Conservation (phyloP, 2,329 filamentous ascomycete species). For the Mycosphaerella sp. region DNA sequence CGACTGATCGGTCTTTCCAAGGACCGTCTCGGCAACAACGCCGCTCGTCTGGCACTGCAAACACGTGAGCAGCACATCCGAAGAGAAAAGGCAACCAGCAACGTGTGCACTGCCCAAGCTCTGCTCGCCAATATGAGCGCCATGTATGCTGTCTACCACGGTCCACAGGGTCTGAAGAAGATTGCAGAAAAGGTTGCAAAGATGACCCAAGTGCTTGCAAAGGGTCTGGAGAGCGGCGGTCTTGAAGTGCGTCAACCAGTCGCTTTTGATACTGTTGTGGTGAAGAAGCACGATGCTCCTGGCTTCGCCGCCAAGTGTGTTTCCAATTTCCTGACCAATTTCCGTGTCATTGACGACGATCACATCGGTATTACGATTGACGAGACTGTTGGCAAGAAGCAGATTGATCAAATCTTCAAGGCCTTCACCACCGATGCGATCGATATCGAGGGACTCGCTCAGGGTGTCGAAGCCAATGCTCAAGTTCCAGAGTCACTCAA, state of each 20-base stretch:
- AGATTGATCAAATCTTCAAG: slow-evolving; percentile 53
- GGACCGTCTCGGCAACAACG: slow-evolving; percentile 74
- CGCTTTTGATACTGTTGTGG: slow-evolving; percentile 71
- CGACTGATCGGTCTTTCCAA: slow-evolving; percentile 87
- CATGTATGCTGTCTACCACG: slow-evolving; percentile 91
- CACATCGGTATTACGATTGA: slow-evolving; percentile 71
- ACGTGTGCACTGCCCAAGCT: slow-evolving; percentile 93
- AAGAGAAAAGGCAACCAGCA: slow-evolving; percentile 93
- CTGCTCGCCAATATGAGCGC: slow-evolving; percentile 92
- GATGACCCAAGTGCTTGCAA: slow-evolving; percentile 58
- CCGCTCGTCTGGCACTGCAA: slow-evolving; percentile 78
- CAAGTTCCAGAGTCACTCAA: slow-evolving; percentile 55
- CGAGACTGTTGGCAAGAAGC: slow-evolving; percentile 58
- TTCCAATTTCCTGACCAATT: slow-evolving; percentile 50
- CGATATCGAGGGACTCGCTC: slow-evolving; percentile 31
- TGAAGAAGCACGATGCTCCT: slow-evolving; percentile 47
- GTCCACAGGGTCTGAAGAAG: slow-evolving; percentile 70
- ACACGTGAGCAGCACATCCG: slow-evolving; percentile 95
- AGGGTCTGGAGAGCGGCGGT: slow-evolving; percentile 48
- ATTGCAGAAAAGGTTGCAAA: slow-evolving; percentile 75
- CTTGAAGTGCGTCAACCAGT: slow-evolving; percentile 40
- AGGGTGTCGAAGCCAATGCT: slow-evolving; percentile 26
- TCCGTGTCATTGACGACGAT: slow-evolving; percentile 56
- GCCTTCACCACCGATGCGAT: slow-evolving; percentile 48
- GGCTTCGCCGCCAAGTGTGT: slow-evolving; percentile 49